Base-by-base conservation (phyloP, 495 filamentous ascomycete genomes). In the Podospora bellae-mahoneyi region DNA sequence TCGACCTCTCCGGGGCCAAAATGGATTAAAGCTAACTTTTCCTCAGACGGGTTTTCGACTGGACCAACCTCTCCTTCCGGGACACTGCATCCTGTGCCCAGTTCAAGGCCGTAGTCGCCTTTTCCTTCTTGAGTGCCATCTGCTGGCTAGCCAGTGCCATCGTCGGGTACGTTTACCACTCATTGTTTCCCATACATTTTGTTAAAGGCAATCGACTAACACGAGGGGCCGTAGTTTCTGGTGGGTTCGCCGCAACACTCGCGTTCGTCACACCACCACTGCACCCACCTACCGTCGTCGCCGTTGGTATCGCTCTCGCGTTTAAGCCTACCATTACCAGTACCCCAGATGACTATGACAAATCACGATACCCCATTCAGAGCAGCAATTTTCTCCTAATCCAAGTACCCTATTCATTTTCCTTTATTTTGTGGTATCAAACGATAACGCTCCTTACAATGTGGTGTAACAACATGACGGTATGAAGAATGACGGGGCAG, bases 21-120 rank as follows among this genome's bases (percentile, higher is more conserved):
- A 48, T 48, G 2, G 30, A 32, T 32, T 1, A 48, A 48, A 48
- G 15, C 39, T 48, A 48, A 48, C 39, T 16, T 2, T 10, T 3
- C 1, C 15, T 10, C 39, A 48, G 39, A 16, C 2, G 39, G 9
- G 39, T 48, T 13, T 94, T 97, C 5, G 91, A 98, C 77, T 96
- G 95, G 63, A 90, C 93, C 72, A 92, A 96, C 73, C 91, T 98
- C 58, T 92, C 91, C 2, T 93, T 93, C 5, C 88, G 96, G 71
- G 90, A 87, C 66, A 86, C 86, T 57, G 93, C 82, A 4, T 74
- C 77, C 9, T 92, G 89, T 72, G 75, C 81, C 48, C 81, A 85
- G 65, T 90, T 86, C 87, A 91, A 89, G 77, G 85, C 89, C 16
- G 82, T 84, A 48, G 82, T 89, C 69, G 89, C 88, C 0, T 91